Base-by-base conservation (phyloP, 768 basidiomycete genomes). In the Pulveroboletus ravenelii region DNA sequence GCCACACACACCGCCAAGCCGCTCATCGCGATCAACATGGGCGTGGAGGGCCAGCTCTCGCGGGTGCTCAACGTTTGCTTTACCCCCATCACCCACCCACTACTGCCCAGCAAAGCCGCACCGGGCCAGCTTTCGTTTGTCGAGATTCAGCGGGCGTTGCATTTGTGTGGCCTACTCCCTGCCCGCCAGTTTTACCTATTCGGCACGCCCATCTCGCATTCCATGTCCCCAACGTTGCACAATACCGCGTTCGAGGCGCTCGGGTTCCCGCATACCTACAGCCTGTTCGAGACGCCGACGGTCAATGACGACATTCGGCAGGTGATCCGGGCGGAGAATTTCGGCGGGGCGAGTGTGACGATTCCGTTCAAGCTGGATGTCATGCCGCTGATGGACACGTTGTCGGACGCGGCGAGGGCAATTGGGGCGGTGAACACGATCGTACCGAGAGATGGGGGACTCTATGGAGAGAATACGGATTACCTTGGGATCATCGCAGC, bases 361-460 rank as follows among this genome's bases (percentile, higher is more conserved):
- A 97, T 98, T 56, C 96, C 96, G 2, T 85, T 86, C 76, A 99
- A 99, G 70, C 74, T 95, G 35, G 88, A 91, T 53, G 76, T 98
- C 55, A 91, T 98, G 42, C 81, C 87, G 1, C 73, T 88, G 6
- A 79, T 99, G 45, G 88, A 94, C 62, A 70, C 73, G 47, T 69
- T 97, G 37, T 88, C 93, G 0, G 80, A 83, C 0, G 84, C 92
- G 18, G 96, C 93, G 1, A 73, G 82, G 58, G 74, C 79, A 4
- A 93, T 99, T 52, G 96, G 96, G 0, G 96, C 96, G 0, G 91
- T 98, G 56, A 98, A 99, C 68, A 98, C 94, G 39, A 80, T 98
- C 66, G 77, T 93, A 15, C 60, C 65, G 3, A 58, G 61, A 3
- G 68, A 68, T 8, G 62, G 69, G 2, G 70, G 72, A n/a, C 73